These are phyloP conservation scores for Cicer chorassanicum DNA, from an alignment of 306 rosid species.

Conservation along the genomic window DNA sequence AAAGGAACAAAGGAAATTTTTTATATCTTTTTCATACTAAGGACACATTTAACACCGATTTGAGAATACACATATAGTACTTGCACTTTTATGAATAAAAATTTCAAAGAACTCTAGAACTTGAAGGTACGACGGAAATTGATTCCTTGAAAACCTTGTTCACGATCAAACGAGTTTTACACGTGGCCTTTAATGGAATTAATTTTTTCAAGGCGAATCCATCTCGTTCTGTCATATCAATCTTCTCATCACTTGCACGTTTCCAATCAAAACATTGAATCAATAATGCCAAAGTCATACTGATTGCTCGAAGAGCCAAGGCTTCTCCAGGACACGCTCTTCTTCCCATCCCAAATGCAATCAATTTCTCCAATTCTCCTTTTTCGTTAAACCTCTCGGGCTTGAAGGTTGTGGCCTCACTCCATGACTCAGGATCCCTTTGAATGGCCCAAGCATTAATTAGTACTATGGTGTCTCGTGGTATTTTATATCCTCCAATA, in stretches of 20 bases:
- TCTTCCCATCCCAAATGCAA: conserved; percentile 47
- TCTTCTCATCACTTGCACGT: neutral
- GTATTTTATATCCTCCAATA: conserved; percentile 49
- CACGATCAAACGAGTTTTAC: conserved; percentile 29
- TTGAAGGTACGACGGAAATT: no score
- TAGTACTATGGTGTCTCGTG: conserved; percentile 52
- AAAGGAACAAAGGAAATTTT: no score
- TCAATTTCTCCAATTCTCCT: conserved; percentile 33
- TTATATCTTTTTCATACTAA: no score
- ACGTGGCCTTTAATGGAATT: conserved; percentile 7
- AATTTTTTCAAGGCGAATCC: conserved; percentile 13
- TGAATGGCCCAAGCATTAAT: conserved; percentile 66
- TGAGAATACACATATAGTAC: no score
- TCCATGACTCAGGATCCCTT: conserved; percentile 57
- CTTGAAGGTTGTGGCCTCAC: conserved; percentile 46
- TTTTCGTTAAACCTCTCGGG: conserved; percentile 44
- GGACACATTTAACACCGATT: no score
- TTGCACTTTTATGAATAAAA: no score
- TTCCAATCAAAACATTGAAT: conserved; percentile 45
- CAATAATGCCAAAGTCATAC: conserved; percentile 32
- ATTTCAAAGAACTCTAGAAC: no score
- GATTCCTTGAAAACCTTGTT: conserved; percentile 5
- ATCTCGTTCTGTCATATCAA: conserved; percentile 37
- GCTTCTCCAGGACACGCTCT: conserved; percentile 35
- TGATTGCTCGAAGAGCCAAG: conserved; percentile 34